These are phyloP conservation scores for Solanum aculeatissimum DNA, from an alignment of 305 asterid species.

Conservation along the genomic window DNA sequence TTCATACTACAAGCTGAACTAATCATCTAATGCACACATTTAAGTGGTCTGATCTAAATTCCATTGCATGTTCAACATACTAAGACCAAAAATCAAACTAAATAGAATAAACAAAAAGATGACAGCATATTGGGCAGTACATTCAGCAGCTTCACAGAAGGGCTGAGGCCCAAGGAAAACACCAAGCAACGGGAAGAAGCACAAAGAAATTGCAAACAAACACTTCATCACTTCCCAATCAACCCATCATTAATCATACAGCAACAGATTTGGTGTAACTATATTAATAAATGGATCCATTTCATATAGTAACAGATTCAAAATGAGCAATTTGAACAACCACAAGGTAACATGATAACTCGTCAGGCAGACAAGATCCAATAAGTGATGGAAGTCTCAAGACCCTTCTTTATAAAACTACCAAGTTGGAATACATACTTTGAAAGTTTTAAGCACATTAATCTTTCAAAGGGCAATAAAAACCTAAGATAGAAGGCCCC, in stretches of 20 bases:
- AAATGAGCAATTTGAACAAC: background rate
- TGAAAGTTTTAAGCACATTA: background rate
- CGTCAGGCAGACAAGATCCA: background rate
- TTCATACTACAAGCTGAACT: background rate
- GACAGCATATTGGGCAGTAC: background rate
- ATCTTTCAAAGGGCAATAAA: background rate
- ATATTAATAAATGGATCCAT: background rate
- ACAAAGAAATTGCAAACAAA: background rate
- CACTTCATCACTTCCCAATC: background rate
- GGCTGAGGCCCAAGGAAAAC: background rate
- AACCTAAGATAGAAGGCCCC: conserved; percentile 4
- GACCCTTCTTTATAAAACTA: background rate
- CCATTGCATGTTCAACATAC: background rate
- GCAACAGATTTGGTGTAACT: background rate
- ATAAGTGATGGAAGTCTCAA: background rate
- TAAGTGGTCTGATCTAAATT: background rate
- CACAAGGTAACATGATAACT: background rate
- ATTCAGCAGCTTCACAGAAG: background rate
- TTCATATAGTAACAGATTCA: background rate
- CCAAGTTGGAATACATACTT: background rate
- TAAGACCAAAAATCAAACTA: background rate
- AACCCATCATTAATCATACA: background rate
- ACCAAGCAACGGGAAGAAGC: background rate
- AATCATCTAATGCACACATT: background rate
- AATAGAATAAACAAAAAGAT: background rate